Percentiles rank a stretch among this genome's conserved stretches.
Evolutionary conservation across 345 rosid genomes (phyloP).

Genomic region (Passiflora organensis): DNA sequence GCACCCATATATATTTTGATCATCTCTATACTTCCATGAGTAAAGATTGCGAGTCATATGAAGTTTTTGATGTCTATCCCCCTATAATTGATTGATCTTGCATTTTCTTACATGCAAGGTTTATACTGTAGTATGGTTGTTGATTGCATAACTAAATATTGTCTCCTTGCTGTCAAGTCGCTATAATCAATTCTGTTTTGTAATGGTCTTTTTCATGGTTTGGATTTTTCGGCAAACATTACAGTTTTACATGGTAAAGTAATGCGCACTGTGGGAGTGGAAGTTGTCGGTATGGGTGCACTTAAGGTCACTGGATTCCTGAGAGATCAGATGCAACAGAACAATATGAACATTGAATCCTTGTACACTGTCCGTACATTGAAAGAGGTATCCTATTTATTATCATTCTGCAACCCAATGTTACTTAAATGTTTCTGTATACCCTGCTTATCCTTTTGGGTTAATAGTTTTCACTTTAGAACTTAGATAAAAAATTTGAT

Average conservation of each 20-base stretch:
- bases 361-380: slow-evolving; percentile 72
- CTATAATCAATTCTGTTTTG: no score
- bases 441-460: not conserved
- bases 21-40: no score
- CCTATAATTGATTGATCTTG: no score
- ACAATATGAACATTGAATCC: slow-evolving; percentile 58
- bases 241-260: slow-evolving; percentile 88
- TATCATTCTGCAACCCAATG: not conserved
- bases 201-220: slow-evolving; percentile 3
- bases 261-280: slow-evolving; percentile 85
- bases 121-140: no score
- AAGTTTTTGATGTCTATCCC: no score
- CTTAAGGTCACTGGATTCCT: slow-evolving; percentile 81
- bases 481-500: not conserved
- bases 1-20: no score
- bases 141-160: no score
- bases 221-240: slow-evolving; percentile 17
- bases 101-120: no score
- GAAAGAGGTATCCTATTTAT: slow-evolving; percentile 59
- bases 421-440: not conserved
- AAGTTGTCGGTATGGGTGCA: slow-evolving; percentile 76
- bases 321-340: slow-evolving; percentile 74
- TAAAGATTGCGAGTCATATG: no score
- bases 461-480: not conserved
- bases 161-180: no score